Evolutionary conservation across 1,139 yeast species (phyloP).

Genomic region (Debaryomyces singareniensis): DNA sequence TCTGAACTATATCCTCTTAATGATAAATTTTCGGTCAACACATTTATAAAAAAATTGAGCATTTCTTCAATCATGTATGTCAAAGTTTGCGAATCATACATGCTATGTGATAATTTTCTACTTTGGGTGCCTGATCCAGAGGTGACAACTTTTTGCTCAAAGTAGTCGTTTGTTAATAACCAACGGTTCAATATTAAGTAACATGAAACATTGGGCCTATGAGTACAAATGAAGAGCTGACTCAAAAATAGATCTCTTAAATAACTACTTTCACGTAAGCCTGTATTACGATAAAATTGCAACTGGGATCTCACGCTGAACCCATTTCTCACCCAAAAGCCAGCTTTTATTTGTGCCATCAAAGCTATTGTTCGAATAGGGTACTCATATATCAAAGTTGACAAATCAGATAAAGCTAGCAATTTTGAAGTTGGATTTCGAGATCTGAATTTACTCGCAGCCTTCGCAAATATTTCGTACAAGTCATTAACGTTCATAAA

Average conservation of each 20-base stretch:
- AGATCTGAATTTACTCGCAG: constrained; percentile 2
- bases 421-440: constrained; percentile 1
- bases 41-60: constrained; percentile 58
- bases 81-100: constrained; percentile 41
- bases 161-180: constrained; percentile 24
- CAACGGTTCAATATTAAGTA: constrained; percentile 63
- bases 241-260: constrained; percentile 68
- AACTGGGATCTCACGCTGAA: constrained; percentile 72
- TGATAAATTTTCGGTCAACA: constrained; percentile 64
- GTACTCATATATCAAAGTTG: constrained; percentile 49
- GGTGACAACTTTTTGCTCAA: constrained; percentile 1
- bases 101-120: constrained; percentile 1
- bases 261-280: constrained; percentile 77
- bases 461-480: constrained; percentile 11
- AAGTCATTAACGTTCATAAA: constrained; percentile 17
- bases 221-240: constrained; percentile 59
- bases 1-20: constrained; percentile 46
- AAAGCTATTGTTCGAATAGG: constrained; percentile 66
- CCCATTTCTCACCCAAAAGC: constrained; percentile 56
- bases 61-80: constrained; percentile 75
- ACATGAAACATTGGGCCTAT: constrained; percentile 53
- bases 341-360: constrained; percentile 51
- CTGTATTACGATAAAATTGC: constrained; percentile 74
- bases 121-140: neutral
- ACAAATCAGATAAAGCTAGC: constrained; percentile 3